Percentiles rank a stretch among this genome's conserved stretches.
Conservation (phyloP, 139 green algal species). For the Limnomonas spitsbergensis region DNA sequence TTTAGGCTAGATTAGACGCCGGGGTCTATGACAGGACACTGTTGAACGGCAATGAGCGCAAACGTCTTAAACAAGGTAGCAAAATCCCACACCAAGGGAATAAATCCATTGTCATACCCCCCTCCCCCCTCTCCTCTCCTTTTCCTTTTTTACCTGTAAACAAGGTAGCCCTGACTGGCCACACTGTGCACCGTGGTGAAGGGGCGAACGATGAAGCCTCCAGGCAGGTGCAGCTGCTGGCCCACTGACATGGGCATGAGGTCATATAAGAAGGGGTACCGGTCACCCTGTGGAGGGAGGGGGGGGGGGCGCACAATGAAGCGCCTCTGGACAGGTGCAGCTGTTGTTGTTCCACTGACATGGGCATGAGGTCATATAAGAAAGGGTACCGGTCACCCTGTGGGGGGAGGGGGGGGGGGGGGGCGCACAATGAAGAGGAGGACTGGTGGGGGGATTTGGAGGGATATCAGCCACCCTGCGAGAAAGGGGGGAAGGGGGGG, state of each 20-base stretch:
- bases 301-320: slow-evolving; percentile 56
- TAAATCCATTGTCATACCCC: too few species aligned
- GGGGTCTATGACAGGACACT: too few species aligned
- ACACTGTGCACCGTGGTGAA: slow-evolving; percentile 74
- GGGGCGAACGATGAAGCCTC: slow-evolving; percentile 47
- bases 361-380: slow-evolving; percentile 9
- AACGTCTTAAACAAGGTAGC: slow-evolving; percentile 77
- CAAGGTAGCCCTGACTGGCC: slow-evolving; percentile 48
- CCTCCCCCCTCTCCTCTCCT: too few species aligned
- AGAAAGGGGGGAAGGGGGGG: too few species aligned
- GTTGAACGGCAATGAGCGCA: too few species aligned
- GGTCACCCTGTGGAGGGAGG: neutral
- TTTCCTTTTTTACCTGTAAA: too few species aligned
- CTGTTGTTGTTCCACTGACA: slow-evolving; percentile 36
- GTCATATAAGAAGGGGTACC: neutral
- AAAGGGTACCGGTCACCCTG: neutral
- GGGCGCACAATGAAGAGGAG: neutral
- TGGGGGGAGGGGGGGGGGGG: slow-evolving; percentile 37
- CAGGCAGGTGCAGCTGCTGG: slow-evolving; percentile 44
- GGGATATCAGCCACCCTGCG: neutral
- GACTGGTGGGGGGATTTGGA: neutral
- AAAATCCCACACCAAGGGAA: neutral
- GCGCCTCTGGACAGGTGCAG: slow-evolving; percentile 37
- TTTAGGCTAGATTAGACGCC: too few species aligned
- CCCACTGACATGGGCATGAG: slow-evolving; percentile 29